These are phyloP conservation scores for Ogataea allantospora DNA, from an alignment of 805 yeast genomes.

Conservation along the genomic window DNA sequence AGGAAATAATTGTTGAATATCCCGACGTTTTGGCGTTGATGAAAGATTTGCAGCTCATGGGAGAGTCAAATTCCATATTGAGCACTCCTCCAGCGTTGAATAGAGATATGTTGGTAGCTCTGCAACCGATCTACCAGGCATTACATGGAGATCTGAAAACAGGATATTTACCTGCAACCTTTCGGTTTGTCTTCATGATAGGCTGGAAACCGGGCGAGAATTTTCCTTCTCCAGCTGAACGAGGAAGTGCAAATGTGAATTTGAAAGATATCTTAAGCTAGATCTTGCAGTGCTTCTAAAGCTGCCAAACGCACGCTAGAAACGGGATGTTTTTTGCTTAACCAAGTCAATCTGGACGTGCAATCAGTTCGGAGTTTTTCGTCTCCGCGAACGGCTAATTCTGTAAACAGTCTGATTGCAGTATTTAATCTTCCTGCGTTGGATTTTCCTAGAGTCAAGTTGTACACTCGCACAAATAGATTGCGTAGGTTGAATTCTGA, in stretches of 20 bases:
- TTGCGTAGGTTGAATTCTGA: slow-evolving; percentile 29
- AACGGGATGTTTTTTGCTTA: slow-evolving; percentile 26
- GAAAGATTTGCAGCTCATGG: slow-evolving; percentile 76
- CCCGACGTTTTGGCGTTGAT: slow-evolving; percentile 69
- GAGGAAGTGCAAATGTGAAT: slow-evolving; percentile 70
- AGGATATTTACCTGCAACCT: slow-evolving; percentile 71
- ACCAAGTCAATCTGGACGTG: slow-evolving; percentile 24
- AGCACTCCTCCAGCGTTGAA: slow-evolving; percentile 42
- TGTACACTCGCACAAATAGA: slow-evolving; percentile 49
- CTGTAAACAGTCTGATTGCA: slow-evolving; percentile 44
- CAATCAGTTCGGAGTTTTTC: slow-evolving; percentile 14
- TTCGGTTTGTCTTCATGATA: slow-evolving; percentile 74
- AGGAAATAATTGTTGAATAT: slow-evolving; percentile 75
- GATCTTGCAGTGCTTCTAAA: slow-evolving; percentile 22
- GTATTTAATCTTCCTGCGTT: slow-evolving; percentile 37
- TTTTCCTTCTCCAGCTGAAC: slow-evolving; percentile 69
- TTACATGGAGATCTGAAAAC: slow-evolving; percentile 63
- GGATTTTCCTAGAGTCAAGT: slow-evolving; percentile 52
- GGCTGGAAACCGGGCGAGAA: slow-evolving; percentile 79
- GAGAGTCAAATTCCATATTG: slow-evolving; percentile 67
- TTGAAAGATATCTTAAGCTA: slow-evolving; percentile 57
- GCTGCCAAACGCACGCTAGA: slow-evolving; percentile 20
- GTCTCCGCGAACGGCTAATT: slow-evolving; percentile 7
- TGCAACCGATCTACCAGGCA: slow-evolving; percentile 68
- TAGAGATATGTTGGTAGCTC: slow-evolving; percentile 67